phyloP scores from a whole-genome alignment of 1,284 basidiomycete genomes.

The Leccinum subrobustum region DNA sequence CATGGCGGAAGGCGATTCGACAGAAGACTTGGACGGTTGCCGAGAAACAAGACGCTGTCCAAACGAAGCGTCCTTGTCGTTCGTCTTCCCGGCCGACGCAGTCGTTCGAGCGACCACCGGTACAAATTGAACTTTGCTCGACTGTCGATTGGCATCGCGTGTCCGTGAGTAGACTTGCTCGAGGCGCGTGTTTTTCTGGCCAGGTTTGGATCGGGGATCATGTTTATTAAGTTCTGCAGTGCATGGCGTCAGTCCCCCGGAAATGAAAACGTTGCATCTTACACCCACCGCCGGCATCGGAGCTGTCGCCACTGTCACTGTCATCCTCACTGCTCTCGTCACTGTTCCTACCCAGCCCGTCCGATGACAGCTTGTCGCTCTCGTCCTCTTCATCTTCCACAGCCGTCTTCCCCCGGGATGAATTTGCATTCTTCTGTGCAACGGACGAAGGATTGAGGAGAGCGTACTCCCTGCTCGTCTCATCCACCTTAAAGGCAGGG shows the following conservation, averaged over 20 bases:
- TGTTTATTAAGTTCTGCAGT: constrained; percentile 48
- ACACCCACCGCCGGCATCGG: constrained; percentile 53
- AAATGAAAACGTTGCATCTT: constrained; percentile 17
- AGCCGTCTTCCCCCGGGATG: constrained; percentile 60
- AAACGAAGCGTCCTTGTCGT: constrained; percentile 59
- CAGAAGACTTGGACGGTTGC: constrained; percentile 13
- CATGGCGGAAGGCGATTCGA: constrained; percentile 6
- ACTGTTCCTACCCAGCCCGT: constrained; percentile 54
- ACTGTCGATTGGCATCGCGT: constrained; percentile 39
- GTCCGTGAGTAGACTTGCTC: constrained; percentile 46
- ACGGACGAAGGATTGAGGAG: constrained; percentile 87
- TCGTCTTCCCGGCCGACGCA: constrained; percentile 29
- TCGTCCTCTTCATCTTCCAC: constrained; percentile 91
- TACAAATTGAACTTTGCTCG: constrained; percentile 55
- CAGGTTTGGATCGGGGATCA: constrained; percentile 47
- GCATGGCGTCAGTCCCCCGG: constrained; percentile 12
- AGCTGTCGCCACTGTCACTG: constrained; percentile 48
- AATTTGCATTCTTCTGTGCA: constrained; percentile 43
- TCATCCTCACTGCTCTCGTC: constrained; percentile 44
- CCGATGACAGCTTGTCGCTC: constrained; percentile 77
- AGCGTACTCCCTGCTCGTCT: constrained; percentile 82
- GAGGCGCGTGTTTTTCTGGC: constrained; percentile 44
- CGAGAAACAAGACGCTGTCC: constrained; percentile 58
- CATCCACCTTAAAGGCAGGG: constrained; percentile 93
- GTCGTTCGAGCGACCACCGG: constrained; percentile 54